Conservation (phyloP, 2,329 filamentous ascomycete species). For the Lecanicillium sp. region DNA sequence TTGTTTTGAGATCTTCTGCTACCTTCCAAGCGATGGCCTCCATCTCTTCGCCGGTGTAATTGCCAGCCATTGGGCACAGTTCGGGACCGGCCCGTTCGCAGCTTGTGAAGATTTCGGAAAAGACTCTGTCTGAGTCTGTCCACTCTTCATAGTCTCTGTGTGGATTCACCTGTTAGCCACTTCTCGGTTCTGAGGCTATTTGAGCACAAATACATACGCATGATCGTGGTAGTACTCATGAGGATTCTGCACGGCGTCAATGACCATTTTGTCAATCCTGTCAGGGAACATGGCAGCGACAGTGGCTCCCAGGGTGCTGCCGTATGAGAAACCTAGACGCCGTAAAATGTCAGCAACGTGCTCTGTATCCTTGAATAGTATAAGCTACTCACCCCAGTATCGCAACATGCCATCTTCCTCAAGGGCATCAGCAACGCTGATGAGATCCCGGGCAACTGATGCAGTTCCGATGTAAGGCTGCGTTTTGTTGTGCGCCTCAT, state of each 20-base stretch:
- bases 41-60: constrained; percentile 10
- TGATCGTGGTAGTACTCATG: constrained; percentile 23
- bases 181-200: background rate
- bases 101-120: constrained; percentile 18
- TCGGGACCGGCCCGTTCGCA: constrained; percentile 15
- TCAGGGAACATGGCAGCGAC: constrained; percentile 34
- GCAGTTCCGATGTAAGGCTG: constrained; percentile 18
- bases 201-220: constrained; percentile 4
- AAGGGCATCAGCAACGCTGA: constrained; percentile 25
- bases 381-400: constrained; percentile 20
- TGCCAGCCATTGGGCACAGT: no score
- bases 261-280: constrained; percentile 26
- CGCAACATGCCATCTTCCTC: constrained; percentile 21
- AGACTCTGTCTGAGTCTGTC: constrained; percentile 18
- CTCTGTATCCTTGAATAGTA: no score
- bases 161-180: background rate
- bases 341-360: no score
- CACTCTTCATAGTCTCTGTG: constrained; percentile 17
- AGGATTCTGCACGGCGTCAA: constrained; percentile 28
- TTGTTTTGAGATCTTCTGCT: constrained; percentile 18
- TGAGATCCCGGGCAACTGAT: constrained; percentile 27
- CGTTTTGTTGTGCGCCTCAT: background rate
- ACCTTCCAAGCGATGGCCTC: constrained; percentile 22
- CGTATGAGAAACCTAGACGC: constrained; percentile 25
- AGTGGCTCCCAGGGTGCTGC: constrained; percentile 29